phyloP scores from a whole-genome alignment of 768 basidiomycete genomes.

The Tulasnella sp. region DNA sequence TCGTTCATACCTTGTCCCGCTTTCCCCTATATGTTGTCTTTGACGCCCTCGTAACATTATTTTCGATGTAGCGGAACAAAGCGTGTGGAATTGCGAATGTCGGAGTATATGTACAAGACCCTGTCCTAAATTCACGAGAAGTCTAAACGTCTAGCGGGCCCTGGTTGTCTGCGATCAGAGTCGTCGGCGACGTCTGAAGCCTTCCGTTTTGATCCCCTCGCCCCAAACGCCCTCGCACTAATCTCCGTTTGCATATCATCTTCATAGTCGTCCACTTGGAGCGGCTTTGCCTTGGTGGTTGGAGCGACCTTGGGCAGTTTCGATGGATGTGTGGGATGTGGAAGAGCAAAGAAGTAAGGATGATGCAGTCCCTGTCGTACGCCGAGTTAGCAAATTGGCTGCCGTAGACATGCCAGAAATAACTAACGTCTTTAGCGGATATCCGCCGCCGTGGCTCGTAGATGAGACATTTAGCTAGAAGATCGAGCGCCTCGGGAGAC shows the following conservation, averaged over 20 bases:
- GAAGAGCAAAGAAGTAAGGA: conserved; percentile 80
- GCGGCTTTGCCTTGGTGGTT: conserved; percentile 47
- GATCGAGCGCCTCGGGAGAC: conserved; percentile 74
- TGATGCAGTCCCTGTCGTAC: conserved; percentile 71
- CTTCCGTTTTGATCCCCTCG: conserved; percentile 40
- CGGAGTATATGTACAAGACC: background rate
- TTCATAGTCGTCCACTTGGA: conserved; percentile 55
- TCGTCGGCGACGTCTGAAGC: conserved; percentile 14
- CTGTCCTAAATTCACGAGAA: background rate
- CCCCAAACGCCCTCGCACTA: conserved; percentile 51
- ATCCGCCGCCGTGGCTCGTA: conserved; percentile 86
- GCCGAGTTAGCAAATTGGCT: conserved; percentile 6
- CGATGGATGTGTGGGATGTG: conserved; percentile 82
- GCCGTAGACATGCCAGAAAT: background rate
- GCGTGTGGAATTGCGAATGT: background rate
- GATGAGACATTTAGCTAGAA: conserved; percentile 70
- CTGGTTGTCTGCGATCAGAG: background rate
- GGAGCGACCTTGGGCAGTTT: conserved; percentile 72
- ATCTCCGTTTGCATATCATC: conserved; percentile 49
- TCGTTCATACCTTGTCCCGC: background rate
- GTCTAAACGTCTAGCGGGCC: conserved; percentile 17
- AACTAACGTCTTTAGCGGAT: conserved; percentile 66
- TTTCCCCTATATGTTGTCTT: background rate
- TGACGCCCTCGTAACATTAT: background rate
- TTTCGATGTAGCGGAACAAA: background rate